Percentiles rank a stretch among this genome's conserved stretches.
phyloP scores from a whole-genome alignment of 805 yeast species.

The Tetrapisispora phaffii region DNA sequence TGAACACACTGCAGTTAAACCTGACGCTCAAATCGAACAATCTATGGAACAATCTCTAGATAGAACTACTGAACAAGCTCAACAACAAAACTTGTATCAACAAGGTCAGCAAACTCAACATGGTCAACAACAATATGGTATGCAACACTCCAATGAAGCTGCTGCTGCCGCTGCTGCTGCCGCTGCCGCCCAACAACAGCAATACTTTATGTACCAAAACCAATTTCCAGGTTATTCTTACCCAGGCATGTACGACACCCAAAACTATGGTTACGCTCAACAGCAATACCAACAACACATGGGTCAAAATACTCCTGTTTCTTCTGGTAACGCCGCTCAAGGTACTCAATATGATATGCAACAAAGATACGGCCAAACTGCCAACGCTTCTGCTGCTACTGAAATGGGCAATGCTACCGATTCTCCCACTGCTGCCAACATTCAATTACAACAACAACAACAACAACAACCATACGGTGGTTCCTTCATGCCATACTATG shows the following conservation, averaged over 20 bases:
- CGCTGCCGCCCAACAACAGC: conserved; percentile 26
- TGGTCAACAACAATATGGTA: conserved; percentile 12
- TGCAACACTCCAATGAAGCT: conserved; percentile 18
- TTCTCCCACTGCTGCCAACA: conserved; percentile 20
- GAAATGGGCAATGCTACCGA: conserved; percentile 7
- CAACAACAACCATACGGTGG: conserved; percentile 21
- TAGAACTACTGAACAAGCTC: conserved; percentile 5
- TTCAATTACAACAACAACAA: conserved; percentile 19
- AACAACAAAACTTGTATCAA: conserved; percentile 8
- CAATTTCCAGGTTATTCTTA: conserved; percentile 31
- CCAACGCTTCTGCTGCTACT: conserved; percentile 19
- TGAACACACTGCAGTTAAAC: neutral
- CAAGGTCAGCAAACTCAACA: conserved; percentile 21
- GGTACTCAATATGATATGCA: conserved; percentile 17
- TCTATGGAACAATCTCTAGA: conserved; percentile 3
- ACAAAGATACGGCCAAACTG: conserved; percentile 21
- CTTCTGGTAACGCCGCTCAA: conserved; percentile 11
- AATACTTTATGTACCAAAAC: conserved; percentile 30
- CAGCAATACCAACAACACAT: conserved; percentile 21
- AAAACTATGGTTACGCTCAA: conserved; percentile 24
- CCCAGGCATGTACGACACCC: conserved; percentile 30
- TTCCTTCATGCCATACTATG: conserved; percentile 29
- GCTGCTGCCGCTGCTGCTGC: conserved; percentile 17
- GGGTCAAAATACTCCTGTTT: conserved; percentile 9
- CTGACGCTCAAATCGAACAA: conserved; percentile 2